Evolutionary conservation across 768 basidiomycete genomes (phyloP), one percentile per base, ranked within the genome.

Genomic region (Tubosaeta sp.): DNA sequence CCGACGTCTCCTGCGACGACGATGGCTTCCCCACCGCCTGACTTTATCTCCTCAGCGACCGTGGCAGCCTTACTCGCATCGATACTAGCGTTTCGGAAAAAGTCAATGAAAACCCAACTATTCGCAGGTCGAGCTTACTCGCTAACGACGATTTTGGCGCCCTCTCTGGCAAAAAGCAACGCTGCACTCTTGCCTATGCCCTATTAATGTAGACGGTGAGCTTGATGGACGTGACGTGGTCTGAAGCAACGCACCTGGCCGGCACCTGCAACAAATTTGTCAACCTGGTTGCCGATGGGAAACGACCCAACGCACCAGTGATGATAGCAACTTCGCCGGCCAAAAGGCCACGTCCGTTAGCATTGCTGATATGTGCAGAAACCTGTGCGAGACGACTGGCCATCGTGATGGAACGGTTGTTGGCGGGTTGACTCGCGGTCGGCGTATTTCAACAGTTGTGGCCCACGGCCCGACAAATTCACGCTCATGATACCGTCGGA

Each of bases 141-240:
- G 77, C 84, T 83, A 45, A 86, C 84, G 57, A 93, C 88, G 45
- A 93, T 83, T 64, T 87, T 92, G 14, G 90, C 90, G 16, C 90
- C 90, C 64, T 93, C 90, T 55, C 82, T 83, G 5, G 89, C 86
- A 59, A 90, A 92, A 36, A 89, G 74, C 29, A 91, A 70, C 1
- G 90, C 90, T 34, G 79, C 75, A 27, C 84, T 81, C 41, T 78
- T 78, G 4, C 90, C 90, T 51, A 93, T 93, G 55, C 90, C 90
- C 83, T 92, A 22, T n/a, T 18, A 9, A 19, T 3, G 19, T n/a
- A 3, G 22, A 44, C 6, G n/a, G 21, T 39, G 14, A 39, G 38
- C 11, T 25, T 5, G 2, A 14, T 13, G 16, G 18, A 41, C 21
- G 4, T 32, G 47, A 22, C 6, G 12, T 19, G 11, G 40, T 38